Conservation (phyloP, 129 eudicot genomes). For the Centaurea solstitialis region DNA sequence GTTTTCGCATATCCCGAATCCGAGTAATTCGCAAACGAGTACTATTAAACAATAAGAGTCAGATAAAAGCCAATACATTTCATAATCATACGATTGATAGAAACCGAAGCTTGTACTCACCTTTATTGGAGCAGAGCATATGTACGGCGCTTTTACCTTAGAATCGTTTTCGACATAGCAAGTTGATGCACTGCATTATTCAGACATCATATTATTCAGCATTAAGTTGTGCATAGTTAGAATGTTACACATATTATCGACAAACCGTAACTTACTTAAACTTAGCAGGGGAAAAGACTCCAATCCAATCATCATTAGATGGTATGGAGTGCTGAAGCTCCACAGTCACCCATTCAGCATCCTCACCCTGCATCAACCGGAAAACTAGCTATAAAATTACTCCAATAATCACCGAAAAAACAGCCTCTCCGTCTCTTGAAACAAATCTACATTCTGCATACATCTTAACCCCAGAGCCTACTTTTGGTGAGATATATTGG, state of each 20-base stretch:
- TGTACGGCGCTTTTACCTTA: slow-evolving; percentile 56
- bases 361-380: slow-evolving; percentile 65
- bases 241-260: background rate
- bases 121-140: slow-evolving; percentile 84
- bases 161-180: slow-evolving; percentile 40
- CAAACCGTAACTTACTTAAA: slow-evolving; percentile 52
- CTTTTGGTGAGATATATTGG: too few species aligned
- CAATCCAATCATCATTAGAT: slow-evolving; percentile 86
- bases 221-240: background rate
- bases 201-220: background rate
- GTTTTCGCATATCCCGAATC: slow-evolving; percentile 47
- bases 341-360: slow-evolving; percentile 72
- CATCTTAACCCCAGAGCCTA: too few species aligned
- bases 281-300: slow-evolving; percentile 91
- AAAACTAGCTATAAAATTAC: background rate
- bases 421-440: too few species aligned
- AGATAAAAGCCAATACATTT: background rate
- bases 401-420: background rate
- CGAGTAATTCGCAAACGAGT: slow-evolving; percentile 63
- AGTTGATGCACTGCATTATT: slow-evolving; percentile 53
- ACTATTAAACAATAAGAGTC: slow-evolving; percentile 45
- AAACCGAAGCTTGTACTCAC: slow-evolving; percentile 27
- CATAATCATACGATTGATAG: background rate
- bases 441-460: too few species aligned
- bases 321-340: slow-evolving; percentile 56